phyloP scores from a whole-genome alignment of 1,139 yeast genomes.

The Suhomyces maxii region DNA sequence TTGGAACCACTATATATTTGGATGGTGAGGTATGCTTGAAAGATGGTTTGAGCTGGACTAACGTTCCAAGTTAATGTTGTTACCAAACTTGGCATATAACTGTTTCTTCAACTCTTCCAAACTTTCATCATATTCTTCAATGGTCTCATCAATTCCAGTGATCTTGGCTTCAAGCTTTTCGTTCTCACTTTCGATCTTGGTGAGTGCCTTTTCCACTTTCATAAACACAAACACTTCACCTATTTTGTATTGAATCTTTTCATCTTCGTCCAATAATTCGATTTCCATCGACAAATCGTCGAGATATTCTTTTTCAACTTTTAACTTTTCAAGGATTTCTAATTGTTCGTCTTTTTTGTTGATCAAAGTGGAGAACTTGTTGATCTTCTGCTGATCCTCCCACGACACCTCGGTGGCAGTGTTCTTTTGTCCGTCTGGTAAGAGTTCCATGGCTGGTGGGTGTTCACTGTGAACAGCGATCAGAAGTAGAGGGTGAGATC shows the following conservation, averaged over 20 bases:
- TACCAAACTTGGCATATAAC: constrained; percentile 89
- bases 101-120: constrained; percentile 63
- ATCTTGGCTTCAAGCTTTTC: constrained; percentile 54
- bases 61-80: constrained; percentile 80
- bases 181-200: constrained; percentile 61
- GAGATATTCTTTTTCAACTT: constrained; percentile 79
- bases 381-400: constrained; percentile 88
- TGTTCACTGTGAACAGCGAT: not conserved
- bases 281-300: constrained; percentile 86
- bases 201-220: constrained; percentile 64
- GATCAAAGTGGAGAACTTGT: constrained; percentile 81
- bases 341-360: constrained; percentile 61
- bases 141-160: constrained; percentile 41
- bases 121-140: constrained; percentile 53
- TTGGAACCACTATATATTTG: too few relatives aligned
- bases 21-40: too few relatives aligned
- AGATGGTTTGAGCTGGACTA: constrained; percentile 9
- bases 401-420: constrained; percentile 73
- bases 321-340: constrained; percentile 48
- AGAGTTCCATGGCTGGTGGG: constrained; percentile 43
- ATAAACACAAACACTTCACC: constrained; percentile 79
- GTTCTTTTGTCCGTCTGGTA: constrained; percentile 68
- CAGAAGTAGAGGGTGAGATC: not conserved
- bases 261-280: constrained; percentile 82
- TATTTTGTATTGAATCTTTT: constrained; percentile 60